Conservation (phyloP, 176 grass and related monocot species). For the Cenchrus fungigraminus region DNA sequence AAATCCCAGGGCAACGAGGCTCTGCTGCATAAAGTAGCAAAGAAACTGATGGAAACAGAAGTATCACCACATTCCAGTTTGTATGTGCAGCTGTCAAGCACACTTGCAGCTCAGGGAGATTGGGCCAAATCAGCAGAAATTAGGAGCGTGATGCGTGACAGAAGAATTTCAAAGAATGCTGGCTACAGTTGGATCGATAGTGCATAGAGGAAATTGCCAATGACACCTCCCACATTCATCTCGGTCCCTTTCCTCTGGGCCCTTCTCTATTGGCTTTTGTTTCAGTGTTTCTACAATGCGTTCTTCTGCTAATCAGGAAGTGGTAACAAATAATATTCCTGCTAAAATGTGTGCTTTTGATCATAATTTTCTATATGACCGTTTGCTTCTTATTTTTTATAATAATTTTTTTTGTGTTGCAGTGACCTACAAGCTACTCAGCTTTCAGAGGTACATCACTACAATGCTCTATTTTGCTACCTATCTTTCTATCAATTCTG, state of each 20-base stretch:
- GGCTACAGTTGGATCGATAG: constrained; percentile 70
- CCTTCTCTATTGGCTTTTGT: neutral
- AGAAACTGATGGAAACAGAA: constrained; percentile 42
- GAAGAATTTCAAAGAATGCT: constrained; percentile 62
- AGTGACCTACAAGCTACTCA: neutral
- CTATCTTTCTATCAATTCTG: neutral
- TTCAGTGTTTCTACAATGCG: neutral
- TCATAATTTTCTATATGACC: neutral
- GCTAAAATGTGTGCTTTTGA: neutral
- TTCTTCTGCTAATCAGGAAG: neutral
- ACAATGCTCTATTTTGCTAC: neutral
- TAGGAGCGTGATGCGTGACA: constrained; percentile 65
- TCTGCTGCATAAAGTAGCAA: constrained; percentile 49
- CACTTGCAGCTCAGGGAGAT: constrained; percentile 61
- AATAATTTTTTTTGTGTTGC: neutral
- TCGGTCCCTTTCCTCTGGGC: neutral
- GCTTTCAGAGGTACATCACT: neutral
- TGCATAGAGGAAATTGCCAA: neutral
- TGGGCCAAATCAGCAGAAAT: constrained; percentile 63
- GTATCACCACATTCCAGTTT: constrained; percentile 48
- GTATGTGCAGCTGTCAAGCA: constrained; percentile 73
- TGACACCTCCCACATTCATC: neutral
- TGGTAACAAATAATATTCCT: neutral
- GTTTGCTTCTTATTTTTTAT: neutral
- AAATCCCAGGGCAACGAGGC: constrained; percentile 65